Conservation (phyloP, 2,329 filamentous ascomycete species). For the Colletotrichum sp. region DNA sequence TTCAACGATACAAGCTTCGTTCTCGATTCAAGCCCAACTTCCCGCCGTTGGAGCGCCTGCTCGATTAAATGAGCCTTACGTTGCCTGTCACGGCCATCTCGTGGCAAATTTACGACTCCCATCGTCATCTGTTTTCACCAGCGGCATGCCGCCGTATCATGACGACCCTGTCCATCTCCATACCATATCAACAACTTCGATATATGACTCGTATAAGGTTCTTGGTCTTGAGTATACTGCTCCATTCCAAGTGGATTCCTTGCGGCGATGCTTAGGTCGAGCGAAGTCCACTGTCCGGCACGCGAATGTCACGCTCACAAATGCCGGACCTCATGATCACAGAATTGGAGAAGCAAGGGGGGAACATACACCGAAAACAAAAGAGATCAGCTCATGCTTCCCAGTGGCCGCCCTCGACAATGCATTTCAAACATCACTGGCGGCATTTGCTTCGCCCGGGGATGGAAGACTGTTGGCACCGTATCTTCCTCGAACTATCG, state of each 20-base stretch:
- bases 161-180: not conserved
- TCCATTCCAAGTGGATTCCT: not conserved
- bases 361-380: not conserved
- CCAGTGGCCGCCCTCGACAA: constrained; percentile 30
- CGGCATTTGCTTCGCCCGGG: constrained; percentile 33
- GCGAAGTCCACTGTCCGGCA: not conserved
- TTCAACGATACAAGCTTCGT: not conserved
- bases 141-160: not conserved
- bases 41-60: not conserved
- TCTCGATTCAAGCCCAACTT: not conserved
- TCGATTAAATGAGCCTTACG: not conserved
- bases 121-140: not conserved
- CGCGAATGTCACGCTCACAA: constrained; percentile 24
- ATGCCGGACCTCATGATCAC: constrained; percentile 23
- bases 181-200: not conserved
- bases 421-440: constrained; percentile 36
- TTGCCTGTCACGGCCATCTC: not conserved
- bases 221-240: not conserved
- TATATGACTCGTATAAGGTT: not conserved
- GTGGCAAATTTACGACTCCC: not conserved
- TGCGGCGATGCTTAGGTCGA: not conserved
- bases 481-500: not conserved
- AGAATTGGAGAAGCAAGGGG: not conserved
- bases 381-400: not conserved
- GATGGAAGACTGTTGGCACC: constrained; percentile 33